Evolutionary conservation across 805 yeast genomes (phyloP).

Genomic region (Yarrowia sp.): DNA sequence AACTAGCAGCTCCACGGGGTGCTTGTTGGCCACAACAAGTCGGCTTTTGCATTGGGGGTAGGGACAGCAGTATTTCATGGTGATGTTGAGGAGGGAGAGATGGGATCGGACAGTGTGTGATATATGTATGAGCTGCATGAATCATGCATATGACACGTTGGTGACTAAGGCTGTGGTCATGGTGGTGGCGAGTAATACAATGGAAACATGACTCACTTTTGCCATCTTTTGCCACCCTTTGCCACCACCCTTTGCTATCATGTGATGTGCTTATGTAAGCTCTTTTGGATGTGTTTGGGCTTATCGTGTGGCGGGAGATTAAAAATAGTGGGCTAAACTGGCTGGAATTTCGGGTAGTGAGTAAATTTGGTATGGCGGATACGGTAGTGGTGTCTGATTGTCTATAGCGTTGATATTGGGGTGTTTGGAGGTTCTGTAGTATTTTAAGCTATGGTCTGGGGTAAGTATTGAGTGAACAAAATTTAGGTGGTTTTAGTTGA

Average conservation of each 20-base stretch:
- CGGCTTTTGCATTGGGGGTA: conserved; percentile 17
- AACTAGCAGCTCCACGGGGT: conserved; percentile 6
- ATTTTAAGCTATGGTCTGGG: too few species aligned
- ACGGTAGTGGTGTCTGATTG: too few species aligned
- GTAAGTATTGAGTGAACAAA: too few species aligned
- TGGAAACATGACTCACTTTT: neutral
- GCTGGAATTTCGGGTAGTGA: too few species aligned
- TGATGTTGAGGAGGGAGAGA: neutral
- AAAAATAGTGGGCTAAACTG: too few species aligned
- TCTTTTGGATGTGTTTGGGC: too few species aligned
- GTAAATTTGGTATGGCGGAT: too few species aligned
- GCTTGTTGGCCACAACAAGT: conserved; percentile 11
- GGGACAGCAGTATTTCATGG: conserved; percentile 24
- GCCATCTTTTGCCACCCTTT: neutral
- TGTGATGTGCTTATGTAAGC: too few species aligned
- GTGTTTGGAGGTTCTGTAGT: too few species aligned
- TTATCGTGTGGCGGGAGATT: neutral
- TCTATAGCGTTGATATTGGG: too few species aligned
- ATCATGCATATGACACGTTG: neutral
- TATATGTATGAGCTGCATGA: neutral
- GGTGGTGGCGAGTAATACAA: neutral
- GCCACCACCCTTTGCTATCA: neutral
- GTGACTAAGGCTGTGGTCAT: neutral
- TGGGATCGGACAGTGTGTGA: neutral
- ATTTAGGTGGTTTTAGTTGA: too few species aligned